Conservation (phyloP, 495 filamentous ascomycete species). For the Bombardia bombarda region DNA sequence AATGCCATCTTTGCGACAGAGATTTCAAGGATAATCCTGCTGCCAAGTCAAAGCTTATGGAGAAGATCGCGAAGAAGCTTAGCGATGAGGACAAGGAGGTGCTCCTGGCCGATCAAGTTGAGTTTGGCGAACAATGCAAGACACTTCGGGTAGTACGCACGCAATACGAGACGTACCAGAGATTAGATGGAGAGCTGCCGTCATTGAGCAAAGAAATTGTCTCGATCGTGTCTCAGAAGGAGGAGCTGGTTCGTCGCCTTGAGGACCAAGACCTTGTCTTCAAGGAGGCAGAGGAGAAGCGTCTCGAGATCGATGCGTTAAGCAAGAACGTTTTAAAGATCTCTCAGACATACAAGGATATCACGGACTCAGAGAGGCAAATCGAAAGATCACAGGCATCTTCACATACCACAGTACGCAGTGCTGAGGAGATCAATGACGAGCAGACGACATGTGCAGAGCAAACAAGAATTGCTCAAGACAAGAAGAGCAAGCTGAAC, state of each 20-base stretch:
- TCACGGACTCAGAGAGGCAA: conserved; percentile 58
- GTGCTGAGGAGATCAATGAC: conserved; percentile 75
- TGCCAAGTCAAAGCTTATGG: conserved; percentile 49
- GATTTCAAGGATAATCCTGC: conserved; percentile 47
- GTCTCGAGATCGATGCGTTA: conserved; percentile 67
- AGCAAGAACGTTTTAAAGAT: conserved; percentile 71
- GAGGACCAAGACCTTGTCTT: conserved; percentile 69
- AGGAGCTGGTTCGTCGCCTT: conserved; percentile 52
- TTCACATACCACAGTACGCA: conserved; percentile 51
- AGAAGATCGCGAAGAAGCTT: conserved; percentile 53
- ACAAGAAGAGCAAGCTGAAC: conserved; percentile 52
- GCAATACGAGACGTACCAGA: conserved; percentile 64
- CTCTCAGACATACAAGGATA: conserved; percentile 60
- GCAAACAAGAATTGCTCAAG: conserved; percentile 53
- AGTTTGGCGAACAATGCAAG: conserved; percentile 46
- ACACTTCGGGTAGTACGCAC: conserved; percentile 51
- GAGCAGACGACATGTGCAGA: conserved; percentile 62
- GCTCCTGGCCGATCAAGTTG: conserved; percentile 44
- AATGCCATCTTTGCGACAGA: conserved; percentile 64
- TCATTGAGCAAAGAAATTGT: conserved; percentile 53
- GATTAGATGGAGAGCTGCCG: conserved; percentile 66
- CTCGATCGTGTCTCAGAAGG: conserved; percentile 45
- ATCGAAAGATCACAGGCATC: conserved; percentile 68
- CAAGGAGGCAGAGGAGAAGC: conserved; percentile 53
- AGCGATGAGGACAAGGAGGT: conserved; percentile 45